Conservation (phyloP, 129 eudicot species). For the Heracleum sosnowskyi region DNA sequence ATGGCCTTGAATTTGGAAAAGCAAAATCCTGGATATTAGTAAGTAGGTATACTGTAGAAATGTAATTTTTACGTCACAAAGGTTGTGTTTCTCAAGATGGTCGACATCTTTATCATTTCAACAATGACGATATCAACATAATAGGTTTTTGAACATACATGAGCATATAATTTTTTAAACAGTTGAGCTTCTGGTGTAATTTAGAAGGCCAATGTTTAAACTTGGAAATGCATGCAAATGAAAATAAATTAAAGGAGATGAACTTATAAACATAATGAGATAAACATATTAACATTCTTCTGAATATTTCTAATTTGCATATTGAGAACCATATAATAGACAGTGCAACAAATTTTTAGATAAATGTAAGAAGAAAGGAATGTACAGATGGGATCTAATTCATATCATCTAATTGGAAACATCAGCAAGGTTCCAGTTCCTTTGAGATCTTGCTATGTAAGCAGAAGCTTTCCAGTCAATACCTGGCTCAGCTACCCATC, state of each 20-base stretch:
- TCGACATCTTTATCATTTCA: neutral
- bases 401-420: conserved; percentile 8
- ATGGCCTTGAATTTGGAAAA: neutral
- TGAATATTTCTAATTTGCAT: neutral
- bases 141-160: neutral
- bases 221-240: neutral
- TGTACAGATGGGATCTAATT: neutral
- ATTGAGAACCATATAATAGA: neutral
- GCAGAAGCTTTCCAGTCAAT: conserved; percentile 41
- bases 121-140: neutral
- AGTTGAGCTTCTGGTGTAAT: neutral
- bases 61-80: neutral
- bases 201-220: neutral
- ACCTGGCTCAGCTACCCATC: conserved; percentile 47
- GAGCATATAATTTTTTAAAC: too few relatives aligned
- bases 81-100: neutral
- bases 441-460: conserved; percentile 15
- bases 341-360: neutral
- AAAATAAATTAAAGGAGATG: neutral
- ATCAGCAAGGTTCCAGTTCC: conserved; percentile 6
- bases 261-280: neutral
- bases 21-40: neutral
- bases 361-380: neutral
- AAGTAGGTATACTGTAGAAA: neutral
- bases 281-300: neutral